Evolutionary conservation across 306 rosid species (phyloP), one percentile per base, ranked within the genome.

Genomic region (Pyrus pyrifolia): DNA sequence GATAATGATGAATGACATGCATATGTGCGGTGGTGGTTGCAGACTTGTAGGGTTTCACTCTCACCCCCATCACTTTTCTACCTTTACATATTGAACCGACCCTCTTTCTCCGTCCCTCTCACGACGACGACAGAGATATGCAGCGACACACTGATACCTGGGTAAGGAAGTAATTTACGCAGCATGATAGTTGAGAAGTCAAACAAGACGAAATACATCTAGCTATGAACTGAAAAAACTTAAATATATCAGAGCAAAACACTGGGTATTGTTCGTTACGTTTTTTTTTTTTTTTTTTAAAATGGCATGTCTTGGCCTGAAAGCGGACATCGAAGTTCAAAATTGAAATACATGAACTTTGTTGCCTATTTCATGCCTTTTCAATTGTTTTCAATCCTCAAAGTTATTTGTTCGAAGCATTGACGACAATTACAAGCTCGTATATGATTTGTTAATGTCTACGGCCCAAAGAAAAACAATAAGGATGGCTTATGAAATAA

Each of bases 21-120:
- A 74, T 18, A 70, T 45, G 82, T 83, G 82, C 77, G 86, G 90
- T 76, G 79, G 82, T 83, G 80, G 87, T 78, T 85, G 14, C 40
- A 35, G 40, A 35, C 40, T 35, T 35, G 40, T 17, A 60, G 70
- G 79, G 75, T 70, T 66, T 23, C 60, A 57, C 76, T 81, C 67
- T 73, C 75, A 59, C 61, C 74, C 68, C 38, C 46, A 45, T 82
- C 88, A 61, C 84, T 81, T 74, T 69, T 84, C 31, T 40, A 67
- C 80, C 85, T 83, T 76, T 81, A 63, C 72, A 75, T 40, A 52
- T 81, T 63, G 13, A 30, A 63, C 11, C 4, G 42, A 15, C 3
- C 12, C 42, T 4, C 74, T 71, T 17, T 46, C 65, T 30, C 80
- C 23, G 21, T 77, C 63, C 55, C 69, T 61, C 51, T 46, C 81